Evolutionary conservation across 306 rosid genomes (phyloP), one percentile per base, ranked within the genome.

Genomic region (Quercus engelmannii): DNA sequence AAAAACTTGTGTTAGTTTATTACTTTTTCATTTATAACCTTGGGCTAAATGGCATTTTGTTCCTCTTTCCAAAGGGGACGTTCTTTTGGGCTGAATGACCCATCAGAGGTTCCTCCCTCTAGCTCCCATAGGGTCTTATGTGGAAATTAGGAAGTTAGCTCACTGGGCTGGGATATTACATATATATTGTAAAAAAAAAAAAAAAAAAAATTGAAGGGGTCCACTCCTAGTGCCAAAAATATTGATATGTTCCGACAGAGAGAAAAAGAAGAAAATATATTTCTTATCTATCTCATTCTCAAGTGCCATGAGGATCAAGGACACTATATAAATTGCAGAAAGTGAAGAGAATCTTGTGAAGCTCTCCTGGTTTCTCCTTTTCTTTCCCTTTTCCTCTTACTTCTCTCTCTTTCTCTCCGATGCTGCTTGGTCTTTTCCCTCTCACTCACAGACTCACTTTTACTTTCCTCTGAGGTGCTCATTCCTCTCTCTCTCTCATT

Each of bases 271-370:
- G 64, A 72, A 72, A 69, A 21, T 46, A 20, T 71, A 12, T 57
- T 76, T 63, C 72, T 63, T 64, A 79, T 71, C 49, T 1, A 18
- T 49, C 54, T 49, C 54, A 12, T 11, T 72, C 84, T 72, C 84
- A 86, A 79, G 80, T 78, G 83, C 77, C 30, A 71, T 28, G 8
- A 8, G 83, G n/a, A 78, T 80, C 18, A 17, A 8, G 83, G n/a
- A 78, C 82, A 61, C 52, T 75, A 71, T 77, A 82, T 71, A 62
- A 76, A 70, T 75, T 73, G 81, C 86, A 80, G 81, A 83, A 85
- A 77, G 89, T 76, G 26, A 4, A 73, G 69, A 76, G 90, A 88
- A 83, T 88, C 89, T 86, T 81, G 49, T 49, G 70, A 80, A 79
- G 78, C 87, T 74, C 74, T 12, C 80, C 46, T 41, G 46, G 46